Conservation (phyloP, 106 monocot species). For the Apostasia shenzhenica region DNA sequence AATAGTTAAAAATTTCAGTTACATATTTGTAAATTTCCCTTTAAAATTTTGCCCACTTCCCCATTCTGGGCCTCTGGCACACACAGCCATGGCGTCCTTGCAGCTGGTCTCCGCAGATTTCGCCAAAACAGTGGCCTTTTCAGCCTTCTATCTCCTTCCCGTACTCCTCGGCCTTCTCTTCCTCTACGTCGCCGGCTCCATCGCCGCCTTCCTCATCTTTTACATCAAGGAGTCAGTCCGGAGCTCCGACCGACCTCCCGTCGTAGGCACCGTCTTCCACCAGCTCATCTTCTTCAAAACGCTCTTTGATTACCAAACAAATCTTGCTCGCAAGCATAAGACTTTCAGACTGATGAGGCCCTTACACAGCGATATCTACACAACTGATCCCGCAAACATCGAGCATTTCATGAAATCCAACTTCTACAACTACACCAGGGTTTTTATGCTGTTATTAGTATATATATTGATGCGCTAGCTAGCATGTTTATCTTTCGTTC, state of each 20-base stretch:
- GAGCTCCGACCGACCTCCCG: conserved; percentile 12
- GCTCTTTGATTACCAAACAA: conserved; percentile 25
- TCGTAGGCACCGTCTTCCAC: conserved; percentile 37
- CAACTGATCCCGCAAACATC: conserved; percentile 37
- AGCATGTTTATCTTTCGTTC: background rate
- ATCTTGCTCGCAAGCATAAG: conserved; percentile 7
- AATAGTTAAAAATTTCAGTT: no score
- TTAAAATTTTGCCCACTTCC: no score
- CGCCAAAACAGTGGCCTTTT: background rate
- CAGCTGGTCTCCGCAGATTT: background rate
- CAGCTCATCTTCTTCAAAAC: conserved; percentile 26
- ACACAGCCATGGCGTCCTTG: conserved; percentile 1
- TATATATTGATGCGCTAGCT: background rate
- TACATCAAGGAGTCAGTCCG: conserved; percentile 18
- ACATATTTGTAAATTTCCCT: no score
- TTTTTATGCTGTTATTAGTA: background rate
- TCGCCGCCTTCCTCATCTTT: conserved; percentile 16
- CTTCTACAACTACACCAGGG: conserved; percentile 37
- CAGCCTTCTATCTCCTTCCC: background rate
- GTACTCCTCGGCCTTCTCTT: conserved; percentile 6
- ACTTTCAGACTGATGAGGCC: conserved; percentile 40
- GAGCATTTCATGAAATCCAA: conserved; percentile 50
- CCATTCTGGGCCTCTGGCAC: background rate
- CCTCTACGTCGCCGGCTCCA: conserved; percentile 14
- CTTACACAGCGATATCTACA: conserved; percentile 20